Conservation (phyloP, 192 early-diverging fungal genomes). For the Backusella sp. region DNA sequence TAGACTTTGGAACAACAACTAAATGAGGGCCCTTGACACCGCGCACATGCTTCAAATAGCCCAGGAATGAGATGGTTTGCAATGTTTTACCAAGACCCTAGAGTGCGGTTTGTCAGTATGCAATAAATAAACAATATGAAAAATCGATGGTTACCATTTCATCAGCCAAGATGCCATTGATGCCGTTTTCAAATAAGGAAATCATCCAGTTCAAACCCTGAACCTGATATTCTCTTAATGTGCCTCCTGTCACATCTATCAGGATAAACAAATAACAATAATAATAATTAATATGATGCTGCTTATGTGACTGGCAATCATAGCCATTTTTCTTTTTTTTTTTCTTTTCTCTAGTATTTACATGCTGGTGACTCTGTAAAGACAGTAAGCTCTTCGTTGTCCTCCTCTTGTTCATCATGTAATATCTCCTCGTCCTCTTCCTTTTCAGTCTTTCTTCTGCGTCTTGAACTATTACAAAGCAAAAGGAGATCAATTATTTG, state of each 20-base stretch:
- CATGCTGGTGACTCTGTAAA: constrained; percentile 92
- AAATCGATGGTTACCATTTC: constrained; percentile 71
- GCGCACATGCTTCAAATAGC: constrained; percentile 86
- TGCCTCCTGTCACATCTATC: constrained; percentile 86
- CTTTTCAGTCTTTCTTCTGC: constrained; percentile 94
- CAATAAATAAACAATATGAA: too few species aligned
- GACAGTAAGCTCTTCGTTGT: constrained; percentile 52
- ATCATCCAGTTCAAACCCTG: constrained; percentile 99
- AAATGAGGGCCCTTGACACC: constrained; percentile 84
- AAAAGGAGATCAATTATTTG: not conserved
- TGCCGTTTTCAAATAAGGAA: constrained; percentile 92
- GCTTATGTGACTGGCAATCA: not conserved
- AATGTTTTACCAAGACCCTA: constrained; percentile 95
- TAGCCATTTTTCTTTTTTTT: not conserved
- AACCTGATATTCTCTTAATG: constrained; percentile 93
- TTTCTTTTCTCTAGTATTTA: constrained; percentile 33
- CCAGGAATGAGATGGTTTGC: constrained; percentile 95
- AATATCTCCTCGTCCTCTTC: constrained; percentile 96
- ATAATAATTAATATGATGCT: not conserved
- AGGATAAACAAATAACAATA: not conserved
- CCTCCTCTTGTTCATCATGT: constrained; percentile 68
- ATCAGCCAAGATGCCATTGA: constrained; percentile 98
- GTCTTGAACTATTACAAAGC: constrained; percentile 54
- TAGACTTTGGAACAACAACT: constrained; percentile 96
- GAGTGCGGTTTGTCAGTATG: not conserved